Evolutionary conservation across 2,329 filamentous ascomycete genomes (phyloP), one percentile per base, ranked within the genome.

Genomic region (Scleromitrula shiraiana): DNA sequence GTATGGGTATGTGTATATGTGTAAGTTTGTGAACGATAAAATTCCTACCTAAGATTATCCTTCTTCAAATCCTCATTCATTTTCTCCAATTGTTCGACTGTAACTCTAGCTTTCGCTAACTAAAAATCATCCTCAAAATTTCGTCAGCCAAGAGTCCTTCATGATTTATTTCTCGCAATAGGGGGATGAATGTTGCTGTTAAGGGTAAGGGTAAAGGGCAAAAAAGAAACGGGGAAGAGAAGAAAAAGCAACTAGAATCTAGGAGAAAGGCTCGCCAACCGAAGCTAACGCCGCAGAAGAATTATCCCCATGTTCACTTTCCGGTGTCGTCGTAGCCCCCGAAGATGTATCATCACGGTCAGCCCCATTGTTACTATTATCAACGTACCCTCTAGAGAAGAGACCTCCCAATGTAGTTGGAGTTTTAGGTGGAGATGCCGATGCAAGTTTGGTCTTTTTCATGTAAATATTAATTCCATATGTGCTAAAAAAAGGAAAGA

Each of bases 211-310:
- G 33, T 24, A 24, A 8, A 43, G 15, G 33, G 15, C 15, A 32
- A 14, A 41, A 19, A 33, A 5, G 37, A 19, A 30, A 27, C 42
- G 22, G 41, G 45, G 33, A 30, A 41, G 43, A 50, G 53, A 49
- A 51, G 41, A 51, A 49, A 46, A 52, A 56, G 41, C 40, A 54
- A n/a, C n/a, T n/a, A n/a, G n/a, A n/a, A n/a, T n/a, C 51, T 56
- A 59, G 49, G 56, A 60, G 55, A 61, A 49, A 53, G 59, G 59
- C 39, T 53, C 51, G 55, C 80, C 74, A 76, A 83, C 80, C 78
- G 76, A 78, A 70, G 79, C 78, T 68, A 83, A 72, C 67, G 79
- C 80, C 64, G 73, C 70, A 63, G 79, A 82, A 66, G 78, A 78
- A 70, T 77, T 70, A 64, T 83, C 79, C n/a, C n/a, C n/a, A 61